Evolutionary conservation across 176 grass and related monocot species (phyloP), one percentile per base, ranked within the genome.

Genomic region (Microstegium vimineum): DNA sequence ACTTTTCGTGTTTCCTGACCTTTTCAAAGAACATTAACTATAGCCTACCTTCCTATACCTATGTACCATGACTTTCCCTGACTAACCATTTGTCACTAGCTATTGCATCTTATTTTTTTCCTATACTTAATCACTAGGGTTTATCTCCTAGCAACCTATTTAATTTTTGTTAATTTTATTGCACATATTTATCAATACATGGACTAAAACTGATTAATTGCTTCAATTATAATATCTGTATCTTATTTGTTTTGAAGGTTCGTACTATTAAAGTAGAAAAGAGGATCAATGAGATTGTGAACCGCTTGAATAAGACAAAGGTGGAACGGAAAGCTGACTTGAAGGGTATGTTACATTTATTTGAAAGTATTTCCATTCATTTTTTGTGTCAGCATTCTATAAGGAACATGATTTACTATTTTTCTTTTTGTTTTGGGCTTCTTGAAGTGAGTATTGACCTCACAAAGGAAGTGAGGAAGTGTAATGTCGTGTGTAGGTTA

Each of bases 291-390:
- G 96, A 99, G 35, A 74, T 95, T 72, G 89, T 95, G 16, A 99
- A 99, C 71, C 90, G 93, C 76, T 74, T 99, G 85, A 99, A 95
- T 82, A 99, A 99, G 77, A 99, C 96, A 69, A 99, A 99, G 85
- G 96, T 99, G 73, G 93, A 95, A 73, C 78, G 87, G 73, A 99
- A 85, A 61, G 67, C 91, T 70, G 96, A 99, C 74, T 91, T 95
- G 40, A 99, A 90, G 81, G 96, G 96, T 99, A 88, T 80, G 70
- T 59, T 25, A 66, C 52, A 81, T 77, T 14, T 69, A 35, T 90
- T 6, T 28, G 30, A 18, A 79, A 86, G 11, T 56, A 74, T 79
- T 59, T 36, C 69, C 32, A 17, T 68, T 62, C 49, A 51, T 78
- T 17, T 43, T 73, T 65, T 41, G 25, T 73, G n/a, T 59, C 22